Evolutionary conservation across 2,329 filamentous ascomycete species (phyloP).

Genomic region (Claviceps lovelessii): DNA sequence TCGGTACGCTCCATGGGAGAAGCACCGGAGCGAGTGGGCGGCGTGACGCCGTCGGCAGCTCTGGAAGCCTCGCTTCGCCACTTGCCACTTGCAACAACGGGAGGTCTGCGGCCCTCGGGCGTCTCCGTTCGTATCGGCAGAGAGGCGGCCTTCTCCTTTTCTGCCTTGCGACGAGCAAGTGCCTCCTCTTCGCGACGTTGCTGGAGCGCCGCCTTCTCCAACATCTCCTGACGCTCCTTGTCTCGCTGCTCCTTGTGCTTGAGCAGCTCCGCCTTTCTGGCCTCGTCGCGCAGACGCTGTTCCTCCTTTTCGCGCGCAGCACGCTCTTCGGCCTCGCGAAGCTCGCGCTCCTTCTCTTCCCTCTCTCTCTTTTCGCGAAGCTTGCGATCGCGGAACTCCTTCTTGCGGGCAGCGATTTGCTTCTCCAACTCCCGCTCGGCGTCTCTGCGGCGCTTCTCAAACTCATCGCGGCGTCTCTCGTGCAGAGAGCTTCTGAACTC

Average conservation of each 20-base stretch:
- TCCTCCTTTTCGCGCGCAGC: conserved; percentile 72
- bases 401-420: conserved; percentile 75
- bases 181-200: conserved; percentile 79
- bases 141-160: conserved; percentile 36
- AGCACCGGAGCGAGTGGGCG: conserved; percentile 14
- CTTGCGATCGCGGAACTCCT: conserved; percentile 73
- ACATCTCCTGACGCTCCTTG: conserved; percentile 51
- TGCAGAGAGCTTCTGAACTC: conserved; percentile 68
- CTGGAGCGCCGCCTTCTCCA: conserved; percentile 54
- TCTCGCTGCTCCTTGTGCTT: conserved; percentile 52
- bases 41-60: conserved; percentile 16
- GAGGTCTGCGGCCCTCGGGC: conserved; percentile 19
- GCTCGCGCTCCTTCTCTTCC: conserved; percentile 67
- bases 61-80: conserved; percentile 27
- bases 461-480: conserved; percentile 82
- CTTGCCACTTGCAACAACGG: conserved; percentile 22
- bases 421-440: conserved; percentile 88
- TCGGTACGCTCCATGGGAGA: conserved; percentile 30
- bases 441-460: conserved; percentile 82
- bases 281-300: conserved; percentile 63
- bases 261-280: conserved; percentile 56
- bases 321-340: conserved; percentile 76
- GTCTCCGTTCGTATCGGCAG: conserved; percentile 11
- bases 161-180: conserved; percentile 55
- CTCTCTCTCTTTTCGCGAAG: conserved; percentile 70